These are phyloP conservation scores for Talaromyces sp. DNA, from an alignment of 2,329 filamentous ascomycete genomes.

Conservation along the genomic window DNA sequence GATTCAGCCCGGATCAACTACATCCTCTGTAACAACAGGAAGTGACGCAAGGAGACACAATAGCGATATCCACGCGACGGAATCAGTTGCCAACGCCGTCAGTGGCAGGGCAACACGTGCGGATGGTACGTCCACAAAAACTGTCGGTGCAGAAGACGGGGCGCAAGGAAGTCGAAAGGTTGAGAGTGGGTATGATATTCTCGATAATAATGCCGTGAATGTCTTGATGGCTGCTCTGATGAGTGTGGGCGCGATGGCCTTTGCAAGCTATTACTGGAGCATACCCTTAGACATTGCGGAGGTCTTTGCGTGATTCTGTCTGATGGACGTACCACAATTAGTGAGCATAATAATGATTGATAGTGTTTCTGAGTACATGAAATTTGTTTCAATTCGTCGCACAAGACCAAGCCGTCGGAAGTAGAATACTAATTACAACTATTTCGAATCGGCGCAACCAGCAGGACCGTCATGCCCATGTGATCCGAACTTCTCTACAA, in stretches of 20 bases:
- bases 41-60: slow-evolving; percentile 21
- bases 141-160: slow-evolving; percentile 32
- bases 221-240: slow-evolving; percentile 82
- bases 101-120: slow-evolving; percentile 23
- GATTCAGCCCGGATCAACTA: slow-evolving; percentile 34
- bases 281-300: slow-evolving; percentile 19
- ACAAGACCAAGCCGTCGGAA: background rate
- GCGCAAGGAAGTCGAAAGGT: slow-evolving; percentile 56
- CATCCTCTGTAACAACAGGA: slow-evolving; percentile 20
- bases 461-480: background rate
- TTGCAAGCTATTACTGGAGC: slow-evolving; percentile 39
- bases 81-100: slow-evolving; percentile 31
- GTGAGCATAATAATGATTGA: background rate
- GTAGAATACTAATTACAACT: background rate
- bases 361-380: background rate
- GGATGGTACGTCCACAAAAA: slow-evolving; percentile 20
- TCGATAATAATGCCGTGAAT: slow-evolving; percentile 97
- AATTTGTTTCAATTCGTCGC: background rate
- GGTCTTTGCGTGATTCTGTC: background rate
- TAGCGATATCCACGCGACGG: slow-evolving; percentile 28
- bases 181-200: slow-evolving; percentile 66
- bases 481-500: background rate
- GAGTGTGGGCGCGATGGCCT: slow-evolving; percentile 72
- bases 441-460: background rate
- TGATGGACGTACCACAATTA: background rate